Evolutionary conservation across 78 protist species (phyloP), one percentile per base, ranked within the genome.

Genomic region (Diacronema lutheri): DNA sequence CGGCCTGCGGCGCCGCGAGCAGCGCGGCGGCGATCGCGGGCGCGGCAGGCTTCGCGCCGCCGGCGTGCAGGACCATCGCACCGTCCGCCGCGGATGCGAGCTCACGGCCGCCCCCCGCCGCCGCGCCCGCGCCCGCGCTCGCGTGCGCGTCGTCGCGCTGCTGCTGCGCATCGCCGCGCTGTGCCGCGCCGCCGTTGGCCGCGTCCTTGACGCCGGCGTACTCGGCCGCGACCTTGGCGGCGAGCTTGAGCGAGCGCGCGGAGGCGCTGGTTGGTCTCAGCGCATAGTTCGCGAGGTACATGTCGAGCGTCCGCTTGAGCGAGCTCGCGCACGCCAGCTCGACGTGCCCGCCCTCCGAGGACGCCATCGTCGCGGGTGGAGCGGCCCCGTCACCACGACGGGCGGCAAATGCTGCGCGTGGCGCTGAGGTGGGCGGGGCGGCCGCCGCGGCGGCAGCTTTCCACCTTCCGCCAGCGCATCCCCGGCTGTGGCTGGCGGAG

Each of bases 221-320:
- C 3, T 7, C 57, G 11, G 50, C 58, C 5, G 46, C 64, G 11
- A 50, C 29, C 33, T 25, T 37, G 25, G 21, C 25, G 41, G 31
- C 11, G 78, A 23, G 78, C 57, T 19, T 26, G 69, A 19, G 40
- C 14, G 9, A 1, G 35, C 9, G 1, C 20, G 69, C 37, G 20
- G 40, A 2, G 40, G 12, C 9, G 4, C 69, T 29, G 11, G 10
- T 10, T 62, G 50, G 62, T 9, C 88, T 72, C 33, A 21, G 29
- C 3, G 72, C 81, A 23, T 84, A 76, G 73, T 84, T 84, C 13
- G 57, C 16, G 25, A 69, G 71, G 35, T 57, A 84, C 88, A 84
- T 84, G 19, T 66, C 88, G 44, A n/a, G 62, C 3, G 81, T 61
- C 37, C 88, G 88, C 44, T 72, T 84, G 57, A 69, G 55, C 56